A percentile compares a stretch with the other conserved stretches of the same genome.
phyloP scores from a whole-genome alignment of 345 rosid species.

The Euphorbia tirucalli region DNA sequence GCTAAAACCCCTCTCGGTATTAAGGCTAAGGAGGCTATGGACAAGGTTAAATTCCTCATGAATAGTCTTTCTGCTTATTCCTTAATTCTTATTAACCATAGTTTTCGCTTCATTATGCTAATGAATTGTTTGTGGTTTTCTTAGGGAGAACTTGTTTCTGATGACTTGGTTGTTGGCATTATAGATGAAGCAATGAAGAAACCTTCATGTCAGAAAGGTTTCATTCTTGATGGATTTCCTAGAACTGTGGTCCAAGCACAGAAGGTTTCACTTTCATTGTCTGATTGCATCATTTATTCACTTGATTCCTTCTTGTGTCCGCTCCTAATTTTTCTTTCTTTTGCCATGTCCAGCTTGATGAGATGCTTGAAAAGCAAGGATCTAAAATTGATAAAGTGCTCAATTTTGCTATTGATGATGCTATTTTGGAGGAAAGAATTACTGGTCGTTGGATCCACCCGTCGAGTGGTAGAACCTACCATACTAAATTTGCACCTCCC shows the following conservation, averaged over 20 bases:
- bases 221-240: slow-evolving; percentile 94
- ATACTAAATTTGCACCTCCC: slow-evolving; percentile 83
- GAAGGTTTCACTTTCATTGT: slow-evolving; percentile 45
- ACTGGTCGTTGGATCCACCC: slow-evolving; percentile 99
- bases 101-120: slow-evolving; percentile 10
- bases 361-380: slow-evolving; percentile 86
- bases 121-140: slow-evolving; percentile 19
- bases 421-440: slow-evolving; percentile 88
- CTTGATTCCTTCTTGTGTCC: neutral
- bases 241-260: slow-evolving; percentile 88
- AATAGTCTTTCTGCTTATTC: neutral
- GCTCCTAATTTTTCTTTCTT: slow-evolving; percentile 14
- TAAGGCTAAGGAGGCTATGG: slow-evolving; percentile 97
- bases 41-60: slow-evolving; percentile 50
- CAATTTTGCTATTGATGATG: slow-evolving; percentile 84
- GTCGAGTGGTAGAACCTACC: slow-evolving; percentile 91
- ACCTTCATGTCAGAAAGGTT: slow-evolving; percentile 90
- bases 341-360: slow-evolving; percentile 66
- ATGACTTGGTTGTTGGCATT: slow-evolving; percentile 90
- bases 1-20: slow-evolving; percentile 93
- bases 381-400: slow-evolving; percentile 73
- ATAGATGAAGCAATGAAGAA: slow-evolving; percentile 93
- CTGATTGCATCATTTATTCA: neutral
- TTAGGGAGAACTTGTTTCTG: slow-evolving; percentile 94
- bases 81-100: neutral